phyloP scores from a whole-genome alignment of 805 yeast genomes.

The Saccharomycopsis fibuligera region DNA sequence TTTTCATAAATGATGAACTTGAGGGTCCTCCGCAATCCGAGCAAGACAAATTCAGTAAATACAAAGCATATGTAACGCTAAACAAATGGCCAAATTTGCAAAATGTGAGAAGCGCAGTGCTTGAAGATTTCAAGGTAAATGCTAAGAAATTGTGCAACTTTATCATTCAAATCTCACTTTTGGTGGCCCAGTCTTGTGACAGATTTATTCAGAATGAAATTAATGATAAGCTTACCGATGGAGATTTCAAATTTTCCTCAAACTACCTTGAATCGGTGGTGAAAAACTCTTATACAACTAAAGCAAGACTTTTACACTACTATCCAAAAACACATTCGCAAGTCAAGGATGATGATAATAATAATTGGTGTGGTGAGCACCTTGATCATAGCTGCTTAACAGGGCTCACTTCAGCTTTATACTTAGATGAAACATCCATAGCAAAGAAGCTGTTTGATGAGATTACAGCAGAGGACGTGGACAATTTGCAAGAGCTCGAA shows the following conservation, averaged over 20 bases:
- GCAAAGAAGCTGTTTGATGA: constrained; percentile 19
- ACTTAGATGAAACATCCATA: constrained; percentile 34
- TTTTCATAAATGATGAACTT: constrained; percentile 35
- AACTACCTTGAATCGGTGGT: constrained; percentile 42
- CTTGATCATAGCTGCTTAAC: constrained; percentile 55
- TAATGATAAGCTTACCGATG: constrained; percentile 12
- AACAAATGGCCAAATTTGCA: constrained; percentile 45
- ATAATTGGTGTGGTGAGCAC: constrained; percentile 56
- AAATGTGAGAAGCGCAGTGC: constrained; percentile 21
- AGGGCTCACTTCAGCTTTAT: constrained; percentile 51
- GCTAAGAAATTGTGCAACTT: constrained; percentile 36
- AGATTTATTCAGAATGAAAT: constrained; percentile 31
- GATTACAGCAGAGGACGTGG: neutral
- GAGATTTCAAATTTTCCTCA: constrained; percentile 25
- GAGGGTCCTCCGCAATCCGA: constrained; percentile 42
- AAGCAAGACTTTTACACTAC: constrained; percentile 53
- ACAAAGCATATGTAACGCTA: constrained; percentile 40
- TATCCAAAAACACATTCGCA: constrained; percentile 30
- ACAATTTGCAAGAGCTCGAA: constrained; percentile 23
- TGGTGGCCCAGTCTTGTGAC: constrained; percentile 52
- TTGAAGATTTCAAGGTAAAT: constrained; percentile 32
- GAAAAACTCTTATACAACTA: constrained; percentile 43
- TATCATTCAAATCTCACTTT: constrained; percentile 42
- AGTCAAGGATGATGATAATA: constrained; percentile 1
- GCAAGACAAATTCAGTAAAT: constrained; percentile 28